phyloP scores from a whole-genome alignment of 768 basidiomycete species.

The Candolleomyces eurysporus region DNA sequence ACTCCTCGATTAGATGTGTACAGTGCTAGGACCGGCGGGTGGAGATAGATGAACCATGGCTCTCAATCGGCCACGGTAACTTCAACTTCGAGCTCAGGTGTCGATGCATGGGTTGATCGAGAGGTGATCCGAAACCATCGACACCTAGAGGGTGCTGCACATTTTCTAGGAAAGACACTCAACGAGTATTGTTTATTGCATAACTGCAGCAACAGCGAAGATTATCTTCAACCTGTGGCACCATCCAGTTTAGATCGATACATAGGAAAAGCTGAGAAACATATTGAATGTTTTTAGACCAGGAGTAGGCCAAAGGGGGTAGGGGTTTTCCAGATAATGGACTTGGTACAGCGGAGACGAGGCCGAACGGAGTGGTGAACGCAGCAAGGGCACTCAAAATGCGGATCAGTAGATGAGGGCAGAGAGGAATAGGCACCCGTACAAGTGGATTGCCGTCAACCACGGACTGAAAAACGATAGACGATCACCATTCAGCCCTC shows the following conservation, averaged over 20 bases:
- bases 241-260: slow-evolving; percentile 73
- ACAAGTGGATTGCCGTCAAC: slow-evolving; percentile 75
- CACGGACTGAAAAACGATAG: slow-evolving; percentile 70
- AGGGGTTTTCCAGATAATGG: slow-evolving; percentile 33
- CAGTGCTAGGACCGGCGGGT: no score
- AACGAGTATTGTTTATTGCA: slow-evolving; percentile 77
- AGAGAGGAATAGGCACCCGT: slow-evolving; percentile 22
- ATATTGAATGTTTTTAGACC: slow-evolving; percentile 88
- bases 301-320: slow-evolving; percentile 36
- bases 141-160: slow-evolving; percentile 73
- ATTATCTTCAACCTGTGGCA: no score
- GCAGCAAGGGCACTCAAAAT: slow-evolving; percentile 48
- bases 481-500: slow-evolving; percentile 73
- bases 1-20: no score
- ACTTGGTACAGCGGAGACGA: slow-evolving; percentile 35
- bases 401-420: not conserved
- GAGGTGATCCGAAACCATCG: slow-evolving; percentile 83
- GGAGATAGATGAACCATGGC: no score
- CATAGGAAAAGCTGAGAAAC: slow-evolving; percentile 81
- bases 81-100: not conserved
- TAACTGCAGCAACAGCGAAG: slow-evolving; percentile 75
- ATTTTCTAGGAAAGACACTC: slow-evolving; percentile 88
- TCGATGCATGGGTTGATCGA: slow-evolving; percentile 1
- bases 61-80: no score
- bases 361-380: slow-evolving; percentile 62